Evolutionary conservation across 129 eudicot genomes (phyloP), one percentile per base, ranked within the genome.

Genomic region (Flaveria brownii): DNA sequence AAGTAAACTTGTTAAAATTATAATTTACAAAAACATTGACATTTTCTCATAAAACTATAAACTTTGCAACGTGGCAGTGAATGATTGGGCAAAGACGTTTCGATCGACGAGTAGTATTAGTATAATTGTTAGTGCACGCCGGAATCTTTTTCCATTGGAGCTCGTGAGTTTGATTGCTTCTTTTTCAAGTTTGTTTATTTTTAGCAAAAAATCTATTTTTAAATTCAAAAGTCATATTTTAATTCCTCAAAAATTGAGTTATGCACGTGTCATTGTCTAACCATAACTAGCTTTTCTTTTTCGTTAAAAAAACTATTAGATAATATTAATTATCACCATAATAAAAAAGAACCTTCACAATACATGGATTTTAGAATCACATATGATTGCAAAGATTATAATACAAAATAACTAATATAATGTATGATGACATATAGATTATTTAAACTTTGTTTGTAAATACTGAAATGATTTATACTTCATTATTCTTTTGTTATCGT

Each of bases 41-140:
- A 49, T 71, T 33, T 41, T 54, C 50, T 52, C 52, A 39, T 23
- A 36, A 36, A 78, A 36, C 52, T 47, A 60, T 78, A 70, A 47
- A 12, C 43, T 12, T 18, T 1, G 52, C 33, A 23, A 73, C 79
- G 75, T 80, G 79, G 39, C 64, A 16, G 12, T 17, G 0, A 1
- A 2, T 73, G 15, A 80, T 80, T 80, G 70, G 51, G 14, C 25
- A 9, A 13, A 25, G 12, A 25, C 54, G 43, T 63, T 17, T 49
- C 17, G 79, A 66, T 80, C 62, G 70, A n/a, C 75, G 79, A 50
- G 54, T 66, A 73, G 62, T 66, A 80, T 73, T 80, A 65, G 33
- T 79, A 79, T 79, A 72, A 80, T 64, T 72, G 83, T 72, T 45
- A 55, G 83, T 80, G 84, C 84, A 80, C 84, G 84, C 79, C 75